These are phyloP conservation scores for Stagonosporopsis vannaccii DNA, from an alignment of 2,329 filamentous ascomycete genomes.

Conservation along the genomic window DNA sequence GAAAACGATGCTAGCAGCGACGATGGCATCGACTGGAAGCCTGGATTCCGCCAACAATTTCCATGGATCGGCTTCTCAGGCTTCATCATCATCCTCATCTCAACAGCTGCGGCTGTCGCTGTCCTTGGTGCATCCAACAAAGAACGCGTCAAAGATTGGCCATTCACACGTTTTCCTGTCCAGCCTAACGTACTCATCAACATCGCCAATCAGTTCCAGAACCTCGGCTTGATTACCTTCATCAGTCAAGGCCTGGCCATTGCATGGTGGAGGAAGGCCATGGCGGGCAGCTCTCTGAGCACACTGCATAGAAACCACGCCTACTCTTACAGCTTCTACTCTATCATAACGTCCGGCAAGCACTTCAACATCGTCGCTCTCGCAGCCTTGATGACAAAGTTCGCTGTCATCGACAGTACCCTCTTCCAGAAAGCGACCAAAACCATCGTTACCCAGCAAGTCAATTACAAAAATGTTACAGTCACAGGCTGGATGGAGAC, in stretches of 20 bases:
- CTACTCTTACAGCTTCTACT: slow-evolving; percentile 35
- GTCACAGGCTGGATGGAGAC: slow-evolving; percentile 32
- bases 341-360: slow-evolving; percentile 28
- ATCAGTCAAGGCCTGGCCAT: slow-evolving; percentile 35
- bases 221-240: slow-evolving; percentile 31
- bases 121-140: slow-evolving; percentile 24
- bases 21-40: slow-evolving; percentile 34
- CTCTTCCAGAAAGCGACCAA: slow-evolving; percentile 35
- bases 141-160: slow-evolving; percentile 31
- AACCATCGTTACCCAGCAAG: slow-evolving; percentile 27
- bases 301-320: slow-evolving; percentile 32
- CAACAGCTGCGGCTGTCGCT: slow-evolving; percentile 28
- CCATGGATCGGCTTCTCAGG: slow-evolving; percentile 34
- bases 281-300: slow-evolving; percentile 29
- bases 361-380: slow-evolving; percentile 36
- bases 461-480: slow-evolving; percentile 26
- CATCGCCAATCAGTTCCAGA: slow-evolving; percentile 35
- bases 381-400: slow-evolving; percentile 37
- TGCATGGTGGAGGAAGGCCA: slow-evolving; percentile 36
- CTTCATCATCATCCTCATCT: slow-evolving; percentile 25
- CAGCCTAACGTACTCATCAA: slow-evolving; percentile 38
- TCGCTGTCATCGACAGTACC: slow-evolving; percentile 35
- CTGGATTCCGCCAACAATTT: slow-evolving; percentile 32
- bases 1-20: slow-evolving; percentile 6
- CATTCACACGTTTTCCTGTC: slow-evolving; percentile 24